phyloP scores from a whole-genome alignment of 2,329 filamentous ascomycete genomes.

The Chaetomium sp. region DNA sequence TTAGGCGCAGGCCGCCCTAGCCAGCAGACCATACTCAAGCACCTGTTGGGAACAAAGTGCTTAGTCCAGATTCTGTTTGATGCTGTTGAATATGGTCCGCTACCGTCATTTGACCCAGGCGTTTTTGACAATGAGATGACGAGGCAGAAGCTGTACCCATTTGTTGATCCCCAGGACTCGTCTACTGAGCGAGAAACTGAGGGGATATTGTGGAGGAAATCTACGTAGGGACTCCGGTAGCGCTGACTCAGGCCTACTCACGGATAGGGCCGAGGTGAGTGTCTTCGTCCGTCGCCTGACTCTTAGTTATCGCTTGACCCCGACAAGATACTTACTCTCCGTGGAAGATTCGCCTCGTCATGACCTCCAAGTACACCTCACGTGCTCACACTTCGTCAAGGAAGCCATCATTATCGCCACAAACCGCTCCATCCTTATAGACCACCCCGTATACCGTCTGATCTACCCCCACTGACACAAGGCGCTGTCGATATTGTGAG shows the following conservation, averaged over 20 bases:
- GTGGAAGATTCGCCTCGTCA: slow-evolving; percentile 43
- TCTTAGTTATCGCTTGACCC: neutral
- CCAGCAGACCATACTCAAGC: slow-evolving; percentile 36
- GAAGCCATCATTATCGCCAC: slow-evolving; percentile 52
- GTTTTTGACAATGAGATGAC: slow-evolving; percentile 41
- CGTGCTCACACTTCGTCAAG: slow-evolving; percentile 50
- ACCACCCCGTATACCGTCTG: slow-evolving; percentile 49
- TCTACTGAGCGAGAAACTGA: slow-evolving; percentile 33
- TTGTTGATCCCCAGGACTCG: slow-evolving; percentile 34
- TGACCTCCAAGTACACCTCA: slow-evolving; percentile 51
- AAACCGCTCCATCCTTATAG: slow-evolving; percentile 45
- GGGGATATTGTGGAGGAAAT: slow-evolving; percentile 40
- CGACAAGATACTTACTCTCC: neutral
- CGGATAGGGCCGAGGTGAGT: slow-evolving; percentile 42
- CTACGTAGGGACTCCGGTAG: slow-evolving; percentile 42
- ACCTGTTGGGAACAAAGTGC: slow-evolving; percentile 36
- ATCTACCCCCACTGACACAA: slow-evolving; percentile 54
- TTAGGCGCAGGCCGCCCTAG: slow-evolving; percentile 22
- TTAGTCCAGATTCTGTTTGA: slow-evolving; percentile 28
- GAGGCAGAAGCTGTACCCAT: slow-evolving; percentile 37
- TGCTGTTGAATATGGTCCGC: slow-evolving; percentile 35
- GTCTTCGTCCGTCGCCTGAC: too few relatives aligned
- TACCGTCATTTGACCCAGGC: slow-evolving; percentile 42
- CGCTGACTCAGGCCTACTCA: slow-evolving; percentile 41
- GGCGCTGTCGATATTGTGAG: slow-evolving; percentile 50